Conservation (phyloP, 495 filamentous ascomycete species). For the Tuber umbilicatum region DNA sequence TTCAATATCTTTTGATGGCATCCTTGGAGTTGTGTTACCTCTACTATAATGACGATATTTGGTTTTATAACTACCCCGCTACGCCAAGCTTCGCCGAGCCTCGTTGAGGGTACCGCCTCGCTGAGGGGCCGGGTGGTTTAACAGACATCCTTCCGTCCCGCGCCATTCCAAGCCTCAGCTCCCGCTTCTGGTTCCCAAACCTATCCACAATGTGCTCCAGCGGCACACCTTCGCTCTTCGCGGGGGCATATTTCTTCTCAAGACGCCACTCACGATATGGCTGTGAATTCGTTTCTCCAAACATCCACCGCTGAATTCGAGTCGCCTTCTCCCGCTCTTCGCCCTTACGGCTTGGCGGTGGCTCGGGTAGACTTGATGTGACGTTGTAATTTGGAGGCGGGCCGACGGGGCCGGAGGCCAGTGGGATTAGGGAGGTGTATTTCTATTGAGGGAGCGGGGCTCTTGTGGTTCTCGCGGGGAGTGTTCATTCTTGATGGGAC, state of each 20-base stretch:
- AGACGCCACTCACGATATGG: neutral
- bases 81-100: no score
- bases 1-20: no score
- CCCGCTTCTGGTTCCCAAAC: constrained; percentile 24
- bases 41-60: no score
- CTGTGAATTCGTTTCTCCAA: neutral
- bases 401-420: neutral
- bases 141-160: neutral
- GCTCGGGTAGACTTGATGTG: constrained; percentile 15
- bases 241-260: neutral
- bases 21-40: no score
- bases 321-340: neutral
- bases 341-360: neutral
- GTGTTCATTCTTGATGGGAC: neutral
- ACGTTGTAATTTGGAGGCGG: constrained; percentile 19
- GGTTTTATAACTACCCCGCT: no score
- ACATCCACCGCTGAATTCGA: neutral
- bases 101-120: no score
- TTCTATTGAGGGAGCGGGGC: neutral
- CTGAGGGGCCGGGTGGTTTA: no score
- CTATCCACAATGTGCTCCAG: constrained; percentile 19
- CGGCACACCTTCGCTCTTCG: constrained; percentile 18
- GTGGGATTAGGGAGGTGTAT: constrained; percentile 19
- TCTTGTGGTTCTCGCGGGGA: neutral
- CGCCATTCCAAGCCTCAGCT: constrained; percentile 2